A percentile compares a stretch with the other conserved stretches of the same genome.
phyloP scores from a whole-genome alignment of 768 basidiomycete genomes.

The Steccherinum ochraceum region DNA sequence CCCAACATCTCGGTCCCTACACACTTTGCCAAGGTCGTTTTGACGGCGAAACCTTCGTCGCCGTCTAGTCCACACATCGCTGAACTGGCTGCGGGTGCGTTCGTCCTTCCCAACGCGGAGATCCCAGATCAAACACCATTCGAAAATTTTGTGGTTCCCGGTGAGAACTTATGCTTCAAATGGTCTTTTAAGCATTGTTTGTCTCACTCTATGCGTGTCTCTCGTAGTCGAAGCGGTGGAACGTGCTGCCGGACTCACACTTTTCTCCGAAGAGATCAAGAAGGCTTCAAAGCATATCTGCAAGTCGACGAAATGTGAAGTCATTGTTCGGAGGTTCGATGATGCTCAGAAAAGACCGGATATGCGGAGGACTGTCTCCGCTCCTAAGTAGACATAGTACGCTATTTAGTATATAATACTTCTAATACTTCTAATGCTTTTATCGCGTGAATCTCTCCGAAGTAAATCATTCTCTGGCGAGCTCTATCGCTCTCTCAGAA shows the following conservation, averaged over 20 bases:
- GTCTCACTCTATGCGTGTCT: conserved; percentile 2
- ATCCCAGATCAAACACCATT: conserved; percentile 83
- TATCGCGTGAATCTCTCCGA: too few relatives aligned
- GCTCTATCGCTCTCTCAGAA: too few relatives aligned
- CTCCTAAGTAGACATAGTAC: conserved; percentile 25
- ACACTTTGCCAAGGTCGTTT: conserved; percentile 95
- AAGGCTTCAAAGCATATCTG: conserved; percentile 77
- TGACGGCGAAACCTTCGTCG: conserved; percentile 69
- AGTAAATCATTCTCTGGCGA: too few relatives aligned
- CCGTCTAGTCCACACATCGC: conserved; percentile 61
- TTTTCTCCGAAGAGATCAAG: conserved; percentile 85
- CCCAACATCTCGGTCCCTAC: conserved; percentile 92
- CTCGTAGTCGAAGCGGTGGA: conserved; percentile 85
- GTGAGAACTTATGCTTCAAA: conserved; percentile 37
- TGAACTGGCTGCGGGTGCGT: conserved; percentile 87
- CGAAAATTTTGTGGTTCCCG: conserved; percentile 74
- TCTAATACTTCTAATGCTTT: too few relatives aligned
- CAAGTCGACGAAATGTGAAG: conserved; percentile 80
- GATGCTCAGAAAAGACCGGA: conserved; percentile 71
- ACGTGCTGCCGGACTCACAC: conserved; percentile 75
- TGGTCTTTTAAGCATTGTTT: too few relatives aligned
- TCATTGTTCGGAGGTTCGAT: conserved; percentile 86
- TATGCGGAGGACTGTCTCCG: conserved; percentile 45
- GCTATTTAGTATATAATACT: too few relatives aligned
- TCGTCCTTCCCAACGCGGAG: conserved; percentile 90